These are phyloP conservation scores for Pseudohyphozyma bogoriensis DNA, from an alignment of 768 basidiomycete species.

Conservation along the genomic window DNA sequence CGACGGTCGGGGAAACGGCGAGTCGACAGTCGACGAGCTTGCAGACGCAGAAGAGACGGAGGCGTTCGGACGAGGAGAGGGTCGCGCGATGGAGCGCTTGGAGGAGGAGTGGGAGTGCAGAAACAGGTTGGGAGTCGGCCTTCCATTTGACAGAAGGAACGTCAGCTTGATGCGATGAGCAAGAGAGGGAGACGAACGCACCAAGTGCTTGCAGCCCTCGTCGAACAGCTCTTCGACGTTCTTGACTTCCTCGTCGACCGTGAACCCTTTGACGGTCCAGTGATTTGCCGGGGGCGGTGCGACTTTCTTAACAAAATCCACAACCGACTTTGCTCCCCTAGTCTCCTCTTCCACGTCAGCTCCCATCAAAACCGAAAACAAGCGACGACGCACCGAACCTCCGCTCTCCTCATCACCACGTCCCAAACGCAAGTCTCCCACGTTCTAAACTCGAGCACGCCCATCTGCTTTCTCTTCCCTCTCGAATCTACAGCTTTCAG, in stretches of 20 bases:
- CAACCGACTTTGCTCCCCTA: not conserved
- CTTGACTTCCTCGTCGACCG: not conserved
- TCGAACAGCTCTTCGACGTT: not conserved
- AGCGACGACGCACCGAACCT: not conserved
- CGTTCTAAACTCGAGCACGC: not conserved
- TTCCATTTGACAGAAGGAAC: not conserved
- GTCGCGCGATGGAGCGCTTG: not conserved
- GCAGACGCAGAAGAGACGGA: conserved; percentile 2
- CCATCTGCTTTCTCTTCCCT: not conserved
- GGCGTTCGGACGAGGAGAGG: not conserved
- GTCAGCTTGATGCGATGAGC: too few species aligned
- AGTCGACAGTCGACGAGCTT: not conserved
- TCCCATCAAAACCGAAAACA: too few species aligned
- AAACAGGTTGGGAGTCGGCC: not conserved
- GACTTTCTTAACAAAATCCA: not conserved
- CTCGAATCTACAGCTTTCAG: not conserved
- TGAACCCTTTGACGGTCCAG: not conserved
- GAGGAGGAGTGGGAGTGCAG: not conserved
- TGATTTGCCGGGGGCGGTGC: not conserved
- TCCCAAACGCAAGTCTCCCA: not conserved
- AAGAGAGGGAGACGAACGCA: not conserved
- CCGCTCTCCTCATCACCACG: not conserved
- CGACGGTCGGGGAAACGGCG: not conserved
- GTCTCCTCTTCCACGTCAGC: not conserved
- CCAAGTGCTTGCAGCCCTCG: not conserved